Evolutionary conservation across 2,329 filamentous ascomycete genomes (phyloP).

Genomic region (Didymella glomerata): DNA sequence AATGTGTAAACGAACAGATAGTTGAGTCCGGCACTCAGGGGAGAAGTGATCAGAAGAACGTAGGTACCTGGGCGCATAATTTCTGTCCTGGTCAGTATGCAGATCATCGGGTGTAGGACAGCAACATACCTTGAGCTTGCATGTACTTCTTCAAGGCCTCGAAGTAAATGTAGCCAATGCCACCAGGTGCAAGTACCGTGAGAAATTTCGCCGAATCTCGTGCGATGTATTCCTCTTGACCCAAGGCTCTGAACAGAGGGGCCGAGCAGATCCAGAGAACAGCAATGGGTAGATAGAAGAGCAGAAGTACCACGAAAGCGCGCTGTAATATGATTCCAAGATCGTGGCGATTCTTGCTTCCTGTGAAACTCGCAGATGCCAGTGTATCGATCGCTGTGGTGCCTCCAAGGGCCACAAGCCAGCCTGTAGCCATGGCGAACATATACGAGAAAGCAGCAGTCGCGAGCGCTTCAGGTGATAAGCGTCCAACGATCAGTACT

Average conservation of each 20-base stretch:
- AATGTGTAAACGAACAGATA: slow-evolving; percentile 77
- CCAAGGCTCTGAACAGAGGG: slow-evolving; percentile 75
- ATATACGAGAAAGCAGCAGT: slow-evolving; percentile 89
- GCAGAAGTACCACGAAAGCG: slow-evolving; percentile 73
- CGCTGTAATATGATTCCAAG: slow-evolving; percentile 81
- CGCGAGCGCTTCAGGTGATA: slow-evolving; percentile 81
- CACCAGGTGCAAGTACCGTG: slow-evolving; percentile 77
- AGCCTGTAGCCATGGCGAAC: slow-evolving; percentile 90
- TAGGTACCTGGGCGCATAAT: slow-evolving; percentile 72
- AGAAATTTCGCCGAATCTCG: slow-evolving; percentile 77
- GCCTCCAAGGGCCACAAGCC: slow-evolving; percentile 85
- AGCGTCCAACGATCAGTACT: slow-evolving; percentile 79
- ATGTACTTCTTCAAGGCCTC: slow-evolving; percentile 74
- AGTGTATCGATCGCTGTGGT: slow-evolving; percentile 88
- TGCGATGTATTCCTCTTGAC: slow-evolving; percentile 81
- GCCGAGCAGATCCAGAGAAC: slow-evolving; percentile 79
- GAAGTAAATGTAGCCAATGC: slow-evolving; percentile 87
- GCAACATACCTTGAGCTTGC: slow-evolving; percentile 61
- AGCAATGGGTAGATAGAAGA: slow-evolving; percentile 77
- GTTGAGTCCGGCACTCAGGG: slow-evolving; percentile 66
- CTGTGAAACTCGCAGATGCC: slow-evolving; percentile 83
- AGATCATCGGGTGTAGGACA: neutral
- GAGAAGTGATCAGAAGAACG: slow-evolving; percentile 67
- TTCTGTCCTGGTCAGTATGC: slow-evolving; percentile 49
- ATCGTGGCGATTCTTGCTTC: slow-evolving; percentile 78